Evolutionary conservation across 805 yeast genomes (phyloP), one percentile per base, ranked within the genome.

Genomic region (Candida nanaspora): DNA sequence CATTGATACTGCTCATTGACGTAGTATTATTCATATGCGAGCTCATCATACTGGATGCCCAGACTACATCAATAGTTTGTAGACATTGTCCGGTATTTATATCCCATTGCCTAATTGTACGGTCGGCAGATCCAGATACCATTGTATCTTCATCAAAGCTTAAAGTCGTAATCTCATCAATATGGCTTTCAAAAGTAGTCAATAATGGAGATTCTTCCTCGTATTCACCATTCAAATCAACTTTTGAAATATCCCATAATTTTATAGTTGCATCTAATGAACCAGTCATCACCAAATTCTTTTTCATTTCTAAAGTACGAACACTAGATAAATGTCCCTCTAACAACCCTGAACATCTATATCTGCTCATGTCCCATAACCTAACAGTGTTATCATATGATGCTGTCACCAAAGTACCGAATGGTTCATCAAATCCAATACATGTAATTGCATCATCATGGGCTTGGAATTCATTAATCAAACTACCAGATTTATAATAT

Each of bases 281-380:
- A 0, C 95, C 86, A n/a, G 89, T 74, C 2, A 87, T 88, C 58
- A 86, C n/a, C n/a, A n/a, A n/a, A n/a, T n/a, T n/a, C n/a, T n/a
- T n/a, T n/a, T n/a, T n/a, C n/a, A n/a, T n/a, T n/a, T n/a, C n/a
- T n/a, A n/a, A n/a, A n/a, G n/a, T n/a, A n/a, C n/a, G n/a, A n/a
- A n/a, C n/a, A n/a, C n/a, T n/a, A n/a, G n/a, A n/a, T n/a, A n/a
- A n/a, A n/a, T n/a, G n/a, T n/a, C n/a, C n/a, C n/a, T n/a, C n/a
- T n/a, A n/a, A n/a, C n/a, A n/a, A n/a, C n/a, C n/a, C n/a, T n/a
- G n/a, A n/a, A n/a, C n/a, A n/a, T n/a, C n/a, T n/a, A n/a, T n/a
- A n/a, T n/a, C n/a, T n/a, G n/a, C n/a, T n/a, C n/a, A 67, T 53
- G 51, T 80, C 78, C 86, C 87, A 88, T 4, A 88, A 83, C 46